Conservation (phyloP, 345 rosid genomes). For the Bruguiera parviflora region DNA sequence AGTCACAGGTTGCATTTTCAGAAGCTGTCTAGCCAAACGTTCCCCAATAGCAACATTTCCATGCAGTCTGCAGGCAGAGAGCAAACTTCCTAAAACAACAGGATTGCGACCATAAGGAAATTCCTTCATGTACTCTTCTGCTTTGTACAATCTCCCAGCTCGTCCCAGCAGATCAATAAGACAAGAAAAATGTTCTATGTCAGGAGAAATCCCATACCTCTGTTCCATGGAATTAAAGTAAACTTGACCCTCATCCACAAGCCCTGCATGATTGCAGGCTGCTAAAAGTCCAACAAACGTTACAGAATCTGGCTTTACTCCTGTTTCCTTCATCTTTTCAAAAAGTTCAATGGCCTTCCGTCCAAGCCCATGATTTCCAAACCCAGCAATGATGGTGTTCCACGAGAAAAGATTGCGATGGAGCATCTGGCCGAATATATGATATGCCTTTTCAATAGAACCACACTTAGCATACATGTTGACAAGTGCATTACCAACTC, state of each 20-base stretch:
- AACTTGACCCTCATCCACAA: slow-evolving; percentile 48
- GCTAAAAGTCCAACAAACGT: slow-evolving; percentile 52
- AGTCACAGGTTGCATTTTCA: slow-evolving; percentile 40
- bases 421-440: slow-evolving; percentile 39
- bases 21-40: slow-evolving; percentile 41
- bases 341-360: slow-evolving; percentile 43
- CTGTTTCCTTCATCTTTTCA: slow-evolving; percentile 38
- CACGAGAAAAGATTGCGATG: slow-evolving; percentile 49
- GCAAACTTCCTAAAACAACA: slow-evolving; percentile 54
- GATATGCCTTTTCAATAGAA: slow-evolving; percentile 36
- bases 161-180: slow-evolving; percentile 64
- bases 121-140: slow-evolving; percentile 40
- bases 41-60: slow-evolving; percentile 45
- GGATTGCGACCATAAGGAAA: slow-evolving; percentile 43
- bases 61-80: slow-evolving; percentile 51
- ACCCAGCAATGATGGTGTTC: slow-evolving; percentile 61
- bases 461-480: slow-evolving; percentile 78
- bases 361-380: slow-evolving; percentile 57
- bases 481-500: slow-evolving; percentile 48
- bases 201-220: slow-evolving; percentile 42
- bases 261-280: slow-evolving; percentile 66
- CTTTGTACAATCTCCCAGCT: slow-evolving; percentile 52
- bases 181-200: slow-evolving; percentile 57
- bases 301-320: slow-evolving; percentile 48
- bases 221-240: slow-evolving; percentile 45